Evolutionary conservation across 371 early-diverging fungal species (phyloP).

Genomic region (Sporodiniella umbellata): DNA sequence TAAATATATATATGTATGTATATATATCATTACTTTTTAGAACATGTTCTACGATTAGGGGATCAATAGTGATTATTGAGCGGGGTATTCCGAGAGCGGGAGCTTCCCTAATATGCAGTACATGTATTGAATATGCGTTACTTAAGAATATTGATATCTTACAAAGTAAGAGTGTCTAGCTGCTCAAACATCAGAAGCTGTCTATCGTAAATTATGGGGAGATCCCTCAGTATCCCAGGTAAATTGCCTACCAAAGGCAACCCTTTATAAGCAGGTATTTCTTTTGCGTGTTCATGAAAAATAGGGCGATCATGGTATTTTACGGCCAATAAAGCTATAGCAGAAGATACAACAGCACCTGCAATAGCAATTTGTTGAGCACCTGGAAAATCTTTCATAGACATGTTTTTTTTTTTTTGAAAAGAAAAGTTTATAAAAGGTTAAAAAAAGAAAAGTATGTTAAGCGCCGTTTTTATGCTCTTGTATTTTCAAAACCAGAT

Average conservation of each 20-base stretch:
- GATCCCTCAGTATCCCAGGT: slow-evolving; percentile 4
- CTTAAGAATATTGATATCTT: neutral
- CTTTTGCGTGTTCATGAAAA: slow-evolving; percentile 23
- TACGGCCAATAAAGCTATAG: slow-evolving; percentile 21
- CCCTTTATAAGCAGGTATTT: slow-evolving; percentile 11
- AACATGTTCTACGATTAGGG: slow-evolving; percentile 17
- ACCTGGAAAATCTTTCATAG: neutral
- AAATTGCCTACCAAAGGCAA: slow-evolving; percentile 29
- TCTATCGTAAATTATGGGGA: slow-evolving; percentile 16
- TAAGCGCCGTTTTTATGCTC: too few species aligned
- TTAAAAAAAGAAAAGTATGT: too few species aligned
- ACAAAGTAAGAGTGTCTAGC: slow-evolving; percentile 3
- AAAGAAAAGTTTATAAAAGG: too few species aligned
- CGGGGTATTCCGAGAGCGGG: slow-evolving; percentile 16
- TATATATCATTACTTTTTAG: neutral
- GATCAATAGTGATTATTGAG: slow-evolving; percentile 14
- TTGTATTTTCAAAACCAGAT: too few species aligned
- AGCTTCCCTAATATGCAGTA: slow-evolving; percentile 9
- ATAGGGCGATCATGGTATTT: slow-evolving; percentile 33
- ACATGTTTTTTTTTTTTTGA: neutral
- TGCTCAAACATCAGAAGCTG: neutral
- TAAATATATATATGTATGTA: neutral
- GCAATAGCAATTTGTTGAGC: slow-evolving; percentile 1
- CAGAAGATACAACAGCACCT: slow-evolving; percentile 12
- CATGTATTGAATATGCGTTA: neutral